Conservation (phyloP, 352 stramenopile species). For the Phytophthora chlamydospora region DNA sequence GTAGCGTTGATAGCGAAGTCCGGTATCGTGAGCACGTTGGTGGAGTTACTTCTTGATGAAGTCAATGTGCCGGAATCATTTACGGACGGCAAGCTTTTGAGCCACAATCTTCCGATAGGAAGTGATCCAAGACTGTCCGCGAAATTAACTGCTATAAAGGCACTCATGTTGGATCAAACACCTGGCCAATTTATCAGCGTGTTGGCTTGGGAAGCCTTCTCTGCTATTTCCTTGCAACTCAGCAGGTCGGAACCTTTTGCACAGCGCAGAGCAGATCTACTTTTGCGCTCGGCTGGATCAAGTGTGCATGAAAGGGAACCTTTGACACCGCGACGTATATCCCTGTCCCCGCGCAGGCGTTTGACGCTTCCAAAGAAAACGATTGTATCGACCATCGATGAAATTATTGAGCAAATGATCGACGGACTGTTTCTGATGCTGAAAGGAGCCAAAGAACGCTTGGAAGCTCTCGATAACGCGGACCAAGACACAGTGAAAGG, state of each 20-base stretch:
- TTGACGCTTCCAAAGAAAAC: constrained; percentile 52
- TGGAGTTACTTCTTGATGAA: constrained; percentile 37
- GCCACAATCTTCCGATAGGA: not conserved
- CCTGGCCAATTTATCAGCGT: constrained; percentile 29
- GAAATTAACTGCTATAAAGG: constrained; percentile 22
- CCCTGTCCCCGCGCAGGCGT: constrained; percentile 54
- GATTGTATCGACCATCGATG: constrained; percentile 40
- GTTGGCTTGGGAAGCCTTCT: constrained; percentile 46
- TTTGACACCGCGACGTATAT: constrained; percentile 22
- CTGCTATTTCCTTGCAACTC: constrained; percentile 39
- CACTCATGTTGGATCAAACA: constrained; percentile 33
- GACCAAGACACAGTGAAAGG: constrained; percentile 36
- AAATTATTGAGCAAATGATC: constrained; percentile 50
- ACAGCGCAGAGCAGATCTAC: constrained; percentile 6
- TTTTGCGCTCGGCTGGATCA: constrained; percentile 18
- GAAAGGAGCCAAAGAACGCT: constrained; percentile 18
- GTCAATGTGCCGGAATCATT: constrained; percentile 25
- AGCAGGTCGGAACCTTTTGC: constrained; percentile 31
- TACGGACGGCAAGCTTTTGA: constrained; percentile 11
- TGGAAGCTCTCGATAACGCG: constrained; percentile 12
- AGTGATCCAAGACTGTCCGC: constrained; percentile 11
- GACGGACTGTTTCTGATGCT: constrained; percentile 47
- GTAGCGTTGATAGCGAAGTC: constrained; percentile 37
- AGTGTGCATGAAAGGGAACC: constrained; percentile 28
- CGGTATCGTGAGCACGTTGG: constrained; percentile 30